Conservation (phyloP, 2,329 filamentous ascomycete species). For the Colletotrichum tofieldiae region DNA sequence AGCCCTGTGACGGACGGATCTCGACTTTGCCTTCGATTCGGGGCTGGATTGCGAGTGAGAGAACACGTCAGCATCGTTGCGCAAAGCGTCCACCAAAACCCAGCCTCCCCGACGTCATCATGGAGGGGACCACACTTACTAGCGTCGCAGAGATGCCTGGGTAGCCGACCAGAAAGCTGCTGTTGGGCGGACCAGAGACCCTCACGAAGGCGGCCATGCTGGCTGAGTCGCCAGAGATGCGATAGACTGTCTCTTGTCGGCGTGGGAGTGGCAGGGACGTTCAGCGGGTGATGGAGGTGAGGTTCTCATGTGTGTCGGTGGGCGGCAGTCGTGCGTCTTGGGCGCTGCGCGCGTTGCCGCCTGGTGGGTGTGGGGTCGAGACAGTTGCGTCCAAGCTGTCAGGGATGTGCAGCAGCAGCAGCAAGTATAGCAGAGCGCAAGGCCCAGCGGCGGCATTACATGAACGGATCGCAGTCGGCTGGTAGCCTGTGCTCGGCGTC, state of each 20-base stretch:
- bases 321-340: slow-evolving; percentile 42
- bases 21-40: slow-evolving; percentile 98
- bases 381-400: slow-evolving; percentile 42
- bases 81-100: slow-evolving; percentile 37
- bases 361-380: slow-evolving; percentile 42
- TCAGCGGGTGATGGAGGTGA: slow-evolving; percentile 32
- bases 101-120: slow-evolving; percentile 39
- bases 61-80: slow-evolving; percentile 26
- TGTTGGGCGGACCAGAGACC: slow-evolving; percentile 97
- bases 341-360: slow-evolving; percentile 44
- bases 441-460: slow-evolving; percentile 42
- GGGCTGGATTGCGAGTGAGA: slow-evolving; percentile 70
- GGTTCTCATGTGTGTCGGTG: slow-evolving; percentile 42
- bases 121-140: slow-evolving; percentile 71
- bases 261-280: slow-evolving; percentile 10
- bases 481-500: slow-evolving; percentile 25
- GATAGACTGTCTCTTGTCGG: slow-evolving; percentile 27
- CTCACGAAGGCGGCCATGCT: slow-evolving; percentile 86
- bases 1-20: slow-evolving; percentile 88
- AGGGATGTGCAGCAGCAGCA: slow-evolving; percentile 33
- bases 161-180: slow-evolving; percentile 96
- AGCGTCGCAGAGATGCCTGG: slow-evolving; percentile 97
- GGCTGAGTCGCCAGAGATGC: slow-evolving; percentile 35
- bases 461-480: slow-evolving; percentile 28
- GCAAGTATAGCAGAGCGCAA: slow-evolving; percentile 34